Evolutionary conservation across 208 protist species (phyloP), one percentile per base, ranked within the genome.

Genomic region (Porcisia hertigi): DNA sequence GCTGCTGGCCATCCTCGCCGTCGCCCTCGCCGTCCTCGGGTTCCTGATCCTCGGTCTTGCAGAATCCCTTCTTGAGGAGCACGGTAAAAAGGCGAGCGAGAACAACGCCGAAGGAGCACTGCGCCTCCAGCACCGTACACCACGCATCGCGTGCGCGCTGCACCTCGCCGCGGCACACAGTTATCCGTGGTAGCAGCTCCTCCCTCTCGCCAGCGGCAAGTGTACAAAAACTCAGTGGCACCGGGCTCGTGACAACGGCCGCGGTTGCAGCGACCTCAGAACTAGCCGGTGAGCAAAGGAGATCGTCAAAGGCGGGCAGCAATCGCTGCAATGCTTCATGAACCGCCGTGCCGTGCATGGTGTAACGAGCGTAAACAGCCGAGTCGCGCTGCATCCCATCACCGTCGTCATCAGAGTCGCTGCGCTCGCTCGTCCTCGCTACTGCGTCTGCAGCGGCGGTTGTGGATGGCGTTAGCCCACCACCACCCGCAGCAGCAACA

Each of bases 51-150:
- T 97, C 94, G 7, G 87, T 77, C 69, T 97, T 98, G 80, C 98
- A 99, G 82, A 99, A 99, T 59, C 98, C 98, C 63, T 98, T 94
- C 73, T 89, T 92, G 34, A 98, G 79, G 43, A 99, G 87, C 36
- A 96, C 89, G n/a, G 87, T 86, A 67, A 98, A 94, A 34, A 98
- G 86, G 7, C 90, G 85, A 39, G 95, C 60, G n/a, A 98, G 52
- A n/a, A 98, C 88, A 47, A 97, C 86, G 39, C 88, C 86, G 45
- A 98, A 82, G 70, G 89, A 77, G 34, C 82, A 85, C 75, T 95
- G 90, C 16, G 89, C 76, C 16, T 70, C 71, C 16, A 97, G 72
- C 34, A 86, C 82, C 0, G 16, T 25, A 60, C 77, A 25, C 73
- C 87, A 59, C 36, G 73, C 77, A 23, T 73, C 60, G 25, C 84